Evolutionary conservation across 306 rosid genomes (phyloP).

Genomic region (Senna tora): DNA sequence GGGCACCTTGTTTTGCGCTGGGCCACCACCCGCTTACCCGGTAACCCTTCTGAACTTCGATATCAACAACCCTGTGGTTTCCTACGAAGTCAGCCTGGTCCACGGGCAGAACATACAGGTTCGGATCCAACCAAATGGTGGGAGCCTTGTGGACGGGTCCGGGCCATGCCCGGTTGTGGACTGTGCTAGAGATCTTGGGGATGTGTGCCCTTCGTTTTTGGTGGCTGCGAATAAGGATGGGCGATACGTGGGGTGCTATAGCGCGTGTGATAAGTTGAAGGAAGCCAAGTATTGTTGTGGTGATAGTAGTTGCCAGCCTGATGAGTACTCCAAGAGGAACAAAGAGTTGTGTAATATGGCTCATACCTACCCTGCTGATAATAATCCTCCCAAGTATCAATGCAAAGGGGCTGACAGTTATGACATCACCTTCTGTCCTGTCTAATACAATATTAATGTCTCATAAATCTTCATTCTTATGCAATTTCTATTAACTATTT

Average conservation of each 20-base stretch:
- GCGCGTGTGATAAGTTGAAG: conserved; percentile 43
- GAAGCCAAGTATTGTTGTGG: conserved; percentile 45
- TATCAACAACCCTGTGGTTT: conserved; percentile 34
- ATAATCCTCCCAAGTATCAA: conserved; percentile 37
- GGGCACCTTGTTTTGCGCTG: conserved; percentile 18
- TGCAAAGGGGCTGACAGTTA: conserved; percentile 41
- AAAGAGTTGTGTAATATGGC: conserved; percentile 37
- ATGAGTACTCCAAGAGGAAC: conserved; percentile 23
- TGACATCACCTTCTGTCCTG: conserved; percentile 41
- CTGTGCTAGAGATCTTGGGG: conserved; percentile 11
- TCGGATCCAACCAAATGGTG: conserved; percentile 39
- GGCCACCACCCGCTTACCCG: conserved; percentile 35
- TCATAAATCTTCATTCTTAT: too few relatives aligned
- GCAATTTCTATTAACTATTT: too few relatives aligned
- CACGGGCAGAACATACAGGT: conserved; percentile 45
- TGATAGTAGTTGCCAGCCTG: conserved; percentile 29
- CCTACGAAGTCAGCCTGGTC: conserved; percentile 44
- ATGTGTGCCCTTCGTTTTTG: conserved; percentile 34
- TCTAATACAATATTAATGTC: background rate
- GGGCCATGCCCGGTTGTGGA: conserved; percentile 44
- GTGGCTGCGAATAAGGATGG: conserved; percentile 10
- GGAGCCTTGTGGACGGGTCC: conserved; percentile 34
- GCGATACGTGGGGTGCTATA: conserved; percentile 38
- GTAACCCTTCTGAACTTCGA: conserved; percentile 33
- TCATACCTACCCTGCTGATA: conserved; percentile 35